Evolutionary conservation across 106 monocot species (phyloP).

Genomic region (Apostasia shenzhenica): DNA sequence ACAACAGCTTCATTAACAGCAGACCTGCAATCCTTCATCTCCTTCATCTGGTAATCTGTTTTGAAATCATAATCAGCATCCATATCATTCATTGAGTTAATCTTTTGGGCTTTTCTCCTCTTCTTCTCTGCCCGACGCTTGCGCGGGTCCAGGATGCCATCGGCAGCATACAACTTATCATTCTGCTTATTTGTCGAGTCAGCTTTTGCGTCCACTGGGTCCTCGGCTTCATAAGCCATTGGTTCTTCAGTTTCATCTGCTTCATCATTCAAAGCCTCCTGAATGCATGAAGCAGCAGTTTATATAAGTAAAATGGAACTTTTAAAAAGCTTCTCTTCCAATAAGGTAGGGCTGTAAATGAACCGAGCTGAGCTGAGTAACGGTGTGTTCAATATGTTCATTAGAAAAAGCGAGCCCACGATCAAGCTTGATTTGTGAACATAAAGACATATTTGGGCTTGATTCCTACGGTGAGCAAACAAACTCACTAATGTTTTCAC

Average conservation of each 20-base stretch:
- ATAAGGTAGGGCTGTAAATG: no score
- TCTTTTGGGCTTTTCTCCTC: conserved; percentile 43
- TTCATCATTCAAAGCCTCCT: conserved; percentile 31
- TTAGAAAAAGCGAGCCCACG: no score
- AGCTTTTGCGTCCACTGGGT: conserved; percentile 18
- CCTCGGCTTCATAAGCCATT: conserved; percentile 29
- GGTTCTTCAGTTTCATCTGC: conserved; percentile 22
- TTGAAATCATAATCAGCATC: conserved; percentile 93
- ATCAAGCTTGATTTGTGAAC: no score
- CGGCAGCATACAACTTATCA: conserved; percentile 66
- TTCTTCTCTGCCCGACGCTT: conserved; percentile 68
- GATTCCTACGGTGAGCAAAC: no score
- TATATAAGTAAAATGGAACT: no score
- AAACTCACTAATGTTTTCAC: no score
- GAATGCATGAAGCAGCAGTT: conserved; percentile 2
- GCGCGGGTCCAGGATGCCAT: conserved; percentile 84
- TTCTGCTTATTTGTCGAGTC: conserved; percentile 34
- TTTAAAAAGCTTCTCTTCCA: no score
- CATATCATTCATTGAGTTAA: conserved; percentile 32
- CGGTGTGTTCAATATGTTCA: no score
- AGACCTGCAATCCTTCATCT: conserved; percentile 13
- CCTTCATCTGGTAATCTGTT: conserved; percentile 50
- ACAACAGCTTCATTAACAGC: neutral
- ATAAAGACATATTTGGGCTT: no score
- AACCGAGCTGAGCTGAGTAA: no score